phyloP scores from a whole-genome alignment of 345 rosid genomes.

The Eucalyptus curtisii region DNA sequence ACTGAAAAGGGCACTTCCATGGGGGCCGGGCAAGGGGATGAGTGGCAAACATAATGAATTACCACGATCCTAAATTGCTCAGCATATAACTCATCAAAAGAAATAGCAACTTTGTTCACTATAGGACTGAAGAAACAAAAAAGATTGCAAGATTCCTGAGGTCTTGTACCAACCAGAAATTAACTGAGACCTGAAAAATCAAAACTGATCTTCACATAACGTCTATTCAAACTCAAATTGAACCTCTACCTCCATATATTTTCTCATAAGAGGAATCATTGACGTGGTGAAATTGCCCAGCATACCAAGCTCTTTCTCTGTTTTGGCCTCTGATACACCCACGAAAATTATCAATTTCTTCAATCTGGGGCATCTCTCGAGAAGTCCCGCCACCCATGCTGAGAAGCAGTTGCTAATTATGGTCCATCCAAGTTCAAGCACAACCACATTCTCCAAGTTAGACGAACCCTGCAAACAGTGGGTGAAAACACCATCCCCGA shows the following conservation, averaged over 20 bases:
- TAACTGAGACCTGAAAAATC: neutral
- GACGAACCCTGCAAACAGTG: slow-evolving; percentile 57
- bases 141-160: neutral
- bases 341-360: slow-evolving; percentile 61
- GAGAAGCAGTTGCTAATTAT: slow-evolving; percentile 55
- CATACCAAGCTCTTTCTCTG: slow-evolving; percentile 53
- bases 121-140: neutral
- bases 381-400: slow-evolving; percentile 63
- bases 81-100: neutral
- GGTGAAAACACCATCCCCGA: slow-evolving; percentile 44
- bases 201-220: neutral
- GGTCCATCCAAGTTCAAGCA: slow-evolving; percentile 77
- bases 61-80: neutral
- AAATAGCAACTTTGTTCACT: neutral
- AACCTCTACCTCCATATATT: slow-evolving; percentile 64
- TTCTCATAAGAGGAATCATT: slow-evolving; percentile 77
- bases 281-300: slow-evolving; percentile 61
- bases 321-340: slow-evolving; percentile 57
- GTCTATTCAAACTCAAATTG: slow-evolving; percentile 58
- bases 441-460: slow-evolving; percentile 42
- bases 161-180: neutral
- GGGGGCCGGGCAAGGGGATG: neutral
- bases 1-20: neutral
- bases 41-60: neutral
- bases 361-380: slow-evolving; percentile 65